phyloP scores from a whole-genome alignment of 371 early-diverging fungal genomes.

The Mortierella sp. region DNA sequence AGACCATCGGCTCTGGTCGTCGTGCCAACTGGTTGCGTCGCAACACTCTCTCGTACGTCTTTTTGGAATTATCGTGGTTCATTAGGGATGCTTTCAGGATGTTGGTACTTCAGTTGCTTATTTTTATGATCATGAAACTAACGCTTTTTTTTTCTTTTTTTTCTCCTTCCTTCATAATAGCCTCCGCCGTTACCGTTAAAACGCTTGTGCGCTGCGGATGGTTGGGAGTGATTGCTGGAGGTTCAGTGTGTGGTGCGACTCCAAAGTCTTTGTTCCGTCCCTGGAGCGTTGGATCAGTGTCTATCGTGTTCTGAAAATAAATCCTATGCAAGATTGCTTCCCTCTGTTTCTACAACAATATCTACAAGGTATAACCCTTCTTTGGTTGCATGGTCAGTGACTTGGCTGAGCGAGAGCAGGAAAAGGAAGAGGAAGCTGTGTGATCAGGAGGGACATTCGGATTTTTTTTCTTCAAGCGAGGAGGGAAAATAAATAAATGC shows the following conservation, averaged over 20 bases:
- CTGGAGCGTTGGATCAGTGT: background rate
- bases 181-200: slow-evolving; percentile 11
- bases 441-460: too few species aligned
- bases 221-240: slow-evolving; percentile 3
- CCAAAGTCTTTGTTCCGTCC: background rate
- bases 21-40: slow-evolving; percentile 39
- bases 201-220: background rate
- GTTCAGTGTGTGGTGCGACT: background rate
- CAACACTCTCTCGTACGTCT: slow-evolving; percentile 4
- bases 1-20: slow-evolving; percentile 98
- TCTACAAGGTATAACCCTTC: background rate
- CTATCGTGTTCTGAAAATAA: background rate
- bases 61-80: background rate
- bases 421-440: too few species aligned
- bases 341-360: slow-evolving; percentile 12
- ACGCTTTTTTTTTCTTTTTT: background rate
- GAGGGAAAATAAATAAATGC: too few species aligned
- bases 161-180: background rate
- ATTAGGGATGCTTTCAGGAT: background rate
- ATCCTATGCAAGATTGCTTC: slow-evolving; percentile 7
- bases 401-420: too few species aligned
- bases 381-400: too few species aligned
- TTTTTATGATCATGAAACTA: background rate
- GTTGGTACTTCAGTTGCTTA: background rate
- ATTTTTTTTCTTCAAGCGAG: too few species aligned